Evolutionary conservation across 371 early-diverging fungal species (phyloP).

Genomic region (Syncephalis plumigaleata): DNA sequence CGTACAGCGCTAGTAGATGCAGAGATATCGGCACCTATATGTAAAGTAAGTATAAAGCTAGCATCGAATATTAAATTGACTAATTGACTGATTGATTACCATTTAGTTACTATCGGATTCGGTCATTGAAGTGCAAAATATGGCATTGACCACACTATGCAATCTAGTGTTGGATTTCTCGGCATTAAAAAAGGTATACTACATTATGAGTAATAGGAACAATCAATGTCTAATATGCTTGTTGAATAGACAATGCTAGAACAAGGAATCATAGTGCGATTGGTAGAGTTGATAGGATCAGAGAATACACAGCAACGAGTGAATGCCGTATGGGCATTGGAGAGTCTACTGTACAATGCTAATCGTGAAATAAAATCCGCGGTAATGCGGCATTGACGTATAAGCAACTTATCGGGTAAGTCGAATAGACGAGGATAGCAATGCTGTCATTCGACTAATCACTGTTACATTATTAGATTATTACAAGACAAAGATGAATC

Average conservation of each 20-base stretch:
- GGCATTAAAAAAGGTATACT: slow-evolving; percentile 57
- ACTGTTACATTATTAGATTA: too few relatives aligned
- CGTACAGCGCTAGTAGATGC: slow-evolving; percentile 72
- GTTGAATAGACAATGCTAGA: slow-evolving; percentile 38
- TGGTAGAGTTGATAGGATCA: slow-evolving; percentile 42
- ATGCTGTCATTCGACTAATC: too few relatives aligned
- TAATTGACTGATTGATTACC: neutral
- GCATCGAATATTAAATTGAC: neutral
- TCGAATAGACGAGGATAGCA: neutral
- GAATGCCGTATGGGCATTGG: slow-evolving; percentile 74
- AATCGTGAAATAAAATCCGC: slow-evolving; percentile 40
- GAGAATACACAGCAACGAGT: slow-evolving; percentile 30
- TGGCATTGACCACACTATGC: slow-evolving; percentile 67
- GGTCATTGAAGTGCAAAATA: slow-evolving; percentile 40
- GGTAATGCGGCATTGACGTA: slow-evolving; percentile 55
- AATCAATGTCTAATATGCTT: neutral
- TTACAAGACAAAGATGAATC: slow-evolving; percentile 35
- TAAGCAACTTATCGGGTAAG: slow-evolving; percentile 24
- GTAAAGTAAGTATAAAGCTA: slow-evolving; percentile 40
- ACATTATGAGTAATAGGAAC: neutral
- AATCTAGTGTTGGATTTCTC: slow-evolving; percentile 77
- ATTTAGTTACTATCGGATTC: slow-evolving; percentile 43
- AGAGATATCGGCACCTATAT: slow-evolving; percentile 49
- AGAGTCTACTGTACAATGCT: slow-evolving; percentile 60
- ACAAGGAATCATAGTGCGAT: slow-evolving; percentile 48